Base-by-base conservation (phyloP, 1,284 basidiomycete species). In the Ganoderma lucidum region DNA sequence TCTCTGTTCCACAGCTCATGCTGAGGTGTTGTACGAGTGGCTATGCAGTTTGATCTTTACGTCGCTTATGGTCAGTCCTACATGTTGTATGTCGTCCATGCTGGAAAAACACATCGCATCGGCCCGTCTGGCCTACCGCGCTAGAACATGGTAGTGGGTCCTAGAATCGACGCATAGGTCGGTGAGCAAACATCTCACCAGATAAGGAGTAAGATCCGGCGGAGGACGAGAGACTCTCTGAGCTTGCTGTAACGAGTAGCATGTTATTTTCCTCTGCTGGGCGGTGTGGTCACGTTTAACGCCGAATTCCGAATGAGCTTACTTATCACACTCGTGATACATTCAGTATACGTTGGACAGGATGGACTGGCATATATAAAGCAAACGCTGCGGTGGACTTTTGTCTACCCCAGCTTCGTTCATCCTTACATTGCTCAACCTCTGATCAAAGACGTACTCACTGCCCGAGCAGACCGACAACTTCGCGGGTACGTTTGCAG, bases 51-150 rank as follows among this genome's bases (percentile, higher is more conserved):
- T 69, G 63, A 70, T 53, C 65, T 59, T 42, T 23, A 39, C 66
- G 56, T 64, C 66, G 51, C 66, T 67, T 75, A 77, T 77, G 74
- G 71, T 77, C 68, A 69, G 68, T 73, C 63, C 68, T 60, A 66
- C 72, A 77, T 78, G 77, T 75, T 74, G 71, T 75, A 77, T 77
- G 77, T 73, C 70, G 65, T 48, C 62, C 69, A 71, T 72, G 70
- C 67, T 73, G 70, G 53, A 71, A 73, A 73, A 69, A 48, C 42
- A 66, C 30, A 58, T 65, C 60, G 44, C 51, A 14, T 28, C 23
- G 62, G 63, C 35, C 51, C 28, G 32, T 28, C 42, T 59, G 44
- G 41, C 37, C 44, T 53, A 35, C 48, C 62, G 39, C 53, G 30
- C 53, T 55, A 32, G 53, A 48, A 8, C 45, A 48, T 48, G 42